Evolutionary conservation across 2,329 filamentous ascomycete genomes (phyloP), one percentile per base, ranked within the genome.

Genomic region (Beauveria varroae): DNA sequence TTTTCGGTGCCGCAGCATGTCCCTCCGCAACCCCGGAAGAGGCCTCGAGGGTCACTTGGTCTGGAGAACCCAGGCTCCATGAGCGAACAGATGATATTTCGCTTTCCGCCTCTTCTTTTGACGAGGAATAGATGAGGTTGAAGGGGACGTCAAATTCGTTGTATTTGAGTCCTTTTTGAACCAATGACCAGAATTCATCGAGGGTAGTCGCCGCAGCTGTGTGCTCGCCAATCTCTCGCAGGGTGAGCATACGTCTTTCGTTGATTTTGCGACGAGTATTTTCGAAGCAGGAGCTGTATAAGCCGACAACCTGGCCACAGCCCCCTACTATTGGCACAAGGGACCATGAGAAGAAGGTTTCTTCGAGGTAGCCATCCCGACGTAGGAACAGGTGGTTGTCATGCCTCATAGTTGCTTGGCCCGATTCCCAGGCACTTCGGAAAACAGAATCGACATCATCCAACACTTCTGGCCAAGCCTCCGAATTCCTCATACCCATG

Each of bases 271-370:
- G 81, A 24, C 88, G 76, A 1, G 90, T 95, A 69, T 92, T 91
- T 66, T 95, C 90, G 65, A 93, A 93, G 87, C 84, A 3, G 90
- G 89, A 37, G 68, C 93, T 93, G 71, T 91, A 93, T 0, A 93
- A 73, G 2, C 88, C 90, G 64, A 89, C 84, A 8, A 93, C 88
- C 14, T 83, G 83, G 2, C 90, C 90, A 63, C 92, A 87, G 44
- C 81, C 79, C 3, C 89, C 90, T 1, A 93, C 83, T 64, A 93
- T 79, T 0, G 90, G 90, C 28, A 93, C 87, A 47, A 93, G 86
- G 1, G 86, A 89, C 89, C 89, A 93, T 14, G 87, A 90, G 70
- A 93, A 93, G 69, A 90, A 93, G 0, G 88, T 86, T 69, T 95
- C 90, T 72, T 96, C 89, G 1, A 91, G 73, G 64, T 83, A 91